Base-by-base conservation (phyloP, 1,139 yeast genomes). In the Scheffersomyces insectosa region DNA sequence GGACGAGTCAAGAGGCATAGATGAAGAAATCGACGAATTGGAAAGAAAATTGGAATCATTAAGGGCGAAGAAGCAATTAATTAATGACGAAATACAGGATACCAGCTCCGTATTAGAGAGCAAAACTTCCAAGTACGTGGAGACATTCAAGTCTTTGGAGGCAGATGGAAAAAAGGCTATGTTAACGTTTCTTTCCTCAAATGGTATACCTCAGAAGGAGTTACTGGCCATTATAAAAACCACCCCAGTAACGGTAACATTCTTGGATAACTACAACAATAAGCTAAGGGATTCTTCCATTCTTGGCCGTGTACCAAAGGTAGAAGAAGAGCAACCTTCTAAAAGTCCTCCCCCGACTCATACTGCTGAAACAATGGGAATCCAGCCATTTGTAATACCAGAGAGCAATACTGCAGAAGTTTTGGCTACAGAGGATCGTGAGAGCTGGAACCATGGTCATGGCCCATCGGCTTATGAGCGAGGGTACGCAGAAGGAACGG, bases 21-120 rank as follows among this genome's bases (percentile, higher is more conserved):
- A 75, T 44, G 37, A 48, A 1, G 80, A 81, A 43, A 79, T 82
- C 3, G 52, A 44, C 0, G 56, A 54, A 0, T 51, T 81, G 32
- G 83, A 82, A 47, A 42, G 50, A 3, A 63, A 68, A 42, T 54
- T 83, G 14, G 38, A 40, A 4, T 56, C 57, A 6, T 52, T 81
- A 16, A 69, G 64, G 40, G 55, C 59, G 2, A 79, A 77, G 51
- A 72, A 71, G 43, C 52, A 48, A 4, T 51, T 70, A 0, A 45
- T 82, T 1, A 57, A 56, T 13, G 47, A 55, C 4, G 87, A 82
- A 56, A 68, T 81, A 11, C 64, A 65, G 12, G 71, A 70, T 33
- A 75, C 86, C 0, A 74, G 77, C 50, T 77, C 82, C n/a, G 72
- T 78, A 3, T 63, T 80, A 35, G 83, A 80, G 45, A 78, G 83